These are phyloP conservation scores for Dioscorea zingiberensis DNA, from an alignment of 106 monocot genomes.

Conservation along the genomic window DNA sequence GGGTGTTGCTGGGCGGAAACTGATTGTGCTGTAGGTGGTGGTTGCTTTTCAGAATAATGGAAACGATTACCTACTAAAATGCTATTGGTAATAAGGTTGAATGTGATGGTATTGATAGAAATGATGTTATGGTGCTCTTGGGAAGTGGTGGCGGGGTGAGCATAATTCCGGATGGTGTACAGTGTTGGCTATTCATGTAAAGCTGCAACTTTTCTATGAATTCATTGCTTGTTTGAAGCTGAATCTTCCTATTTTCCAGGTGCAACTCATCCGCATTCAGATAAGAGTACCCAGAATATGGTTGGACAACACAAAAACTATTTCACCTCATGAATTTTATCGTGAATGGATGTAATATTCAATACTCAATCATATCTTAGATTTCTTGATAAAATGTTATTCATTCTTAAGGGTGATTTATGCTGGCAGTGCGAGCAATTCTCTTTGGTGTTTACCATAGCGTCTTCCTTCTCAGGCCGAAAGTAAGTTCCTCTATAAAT, in stretches of 20 bases:
- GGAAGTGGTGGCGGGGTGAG: background rate
- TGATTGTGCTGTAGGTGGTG: too few species aligned
- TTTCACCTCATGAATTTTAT: conserved; percentile 88
- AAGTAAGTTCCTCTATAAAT: conserved; percentile 29
- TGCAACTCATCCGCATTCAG: conserved; percentile 81
- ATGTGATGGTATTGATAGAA: too few species aligned
- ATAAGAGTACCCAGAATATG: conserved; percentile 71
- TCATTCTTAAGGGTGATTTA: background rate
- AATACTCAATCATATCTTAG: background rate
- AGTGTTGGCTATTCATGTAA: background rate
- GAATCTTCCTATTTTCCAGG: conserved; percentile 25
- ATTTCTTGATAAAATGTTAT: background rate
- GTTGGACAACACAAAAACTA: conserved; percentile 90
- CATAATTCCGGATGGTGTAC: too few species aligned
- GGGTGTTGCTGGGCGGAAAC: too few species aligned
- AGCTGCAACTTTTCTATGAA: background rate
- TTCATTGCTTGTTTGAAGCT: background rate
- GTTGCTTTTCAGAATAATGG: too few species aligned
- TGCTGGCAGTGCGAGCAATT: conserved; percentile 58
- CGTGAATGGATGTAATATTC: conserved; percentile 60
- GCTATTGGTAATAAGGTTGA: too few species aligned
- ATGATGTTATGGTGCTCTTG: too few species aligned
- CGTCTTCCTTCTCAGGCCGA: conserved; percentile 49
- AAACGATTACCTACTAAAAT: too few species aligned
- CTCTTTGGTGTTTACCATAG: conserved; percentile 57